Evolutionary conservation across 306 rosid species (phyloP).

Genomic region (Luffa aegyptiaca): DNA sequence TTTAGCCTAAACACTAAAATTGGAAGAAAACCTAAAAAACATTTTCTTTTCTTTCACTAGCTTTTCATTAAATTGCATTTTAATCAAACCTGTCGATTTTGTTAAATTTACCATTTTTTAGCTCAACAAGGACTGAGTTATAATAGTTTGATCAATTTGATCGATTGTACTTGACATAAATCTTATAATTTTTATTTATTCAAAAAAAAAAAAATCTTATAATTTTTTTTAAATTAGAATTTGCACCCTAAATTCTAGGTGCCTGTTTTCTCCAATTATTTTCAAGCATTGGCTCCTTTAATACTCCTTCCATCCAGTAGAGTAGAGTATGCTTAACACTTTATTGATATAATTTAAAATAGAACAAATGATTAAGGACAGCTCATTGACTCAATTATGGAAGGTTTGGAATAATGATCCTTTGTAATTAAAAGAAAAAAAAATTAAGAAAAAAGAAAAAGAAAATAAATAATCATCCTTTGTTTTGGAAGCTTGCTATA

Average conservation of each 20-base stretch:
- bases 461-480: neutral
- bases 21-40: too few species aligned
- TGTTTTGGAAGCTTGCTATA: neutral
- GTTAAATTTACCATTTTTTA: too few species aligned
- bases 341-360: neutral
- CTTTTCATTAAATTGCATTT: too few species aligned
- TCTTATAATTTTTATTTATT: too few species aligned
- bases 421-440: neutral
- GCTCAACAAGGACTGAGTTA: too few species aligned
- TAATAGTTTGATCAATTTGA: too few species aligned
- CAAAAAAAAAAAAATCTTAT: too few species aligned
- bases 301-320: neutral
- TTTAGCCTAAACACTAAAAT: too few species aligned
- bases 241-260: neutral
- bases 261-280: neutral
- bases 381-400: neutral
- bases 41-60: too few species aligned
- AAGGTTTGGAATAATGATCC: neutral
- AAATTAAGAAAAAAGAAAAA: too few species aligned
- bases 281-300: neutral
- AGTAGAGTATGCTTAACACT: neutral
- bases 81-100: too few species aligned
- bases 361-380: neutral
- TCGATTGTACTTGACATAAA: too few species aligned
- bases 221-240: neutral